Conservation (phyloP, 225 moss, liverwort and hornwort genomes). For the Sphagnum contortum region DNA sequence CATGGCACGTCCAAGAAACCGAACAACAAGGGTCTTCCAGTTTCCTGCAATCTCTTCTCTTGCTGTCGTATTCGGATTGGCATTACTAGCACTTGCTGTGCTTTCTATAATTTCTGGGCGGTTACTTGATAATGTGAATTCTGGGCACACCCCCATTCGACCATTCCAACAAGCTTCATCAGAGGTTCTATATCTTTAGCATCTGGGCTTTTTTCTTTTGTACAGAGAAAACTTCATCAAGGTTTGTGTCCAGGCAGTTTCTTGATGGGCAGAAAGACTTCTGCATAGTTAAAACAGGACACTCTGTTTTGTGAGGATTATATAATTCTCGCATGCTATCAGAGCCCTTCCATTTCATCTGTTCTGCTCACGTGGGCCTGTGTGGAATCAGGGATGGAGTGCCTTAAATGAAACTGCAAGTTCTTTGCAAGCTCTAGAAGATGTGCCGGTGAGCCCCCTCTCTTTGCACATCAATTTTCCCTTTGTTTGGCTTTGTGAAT, state of each 20-base stretch:
- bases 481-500: too few species aligned
- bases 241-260: too few species aligned
- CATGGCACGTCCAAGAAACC: conserved; percentile 30
- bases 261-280: too few species aligned
- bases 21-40: conserved; percentile 21
- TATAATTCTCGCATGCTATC: too few species aligned
- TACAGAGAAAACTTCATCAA: too few species aligned
- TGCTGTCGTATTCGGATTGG: conserved; percentile 26
- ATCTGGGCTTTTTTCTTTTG: too few species aligned
- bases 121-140: conserved; percentile 29
- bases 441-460: conserved; percentile 35
- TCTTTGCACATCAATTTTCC: not conserved
- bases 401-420: conserved; percentile 9
- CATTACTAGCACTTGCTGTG: conserved; percentile 33
- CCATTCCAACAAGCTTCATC: conserved; percentile 3
- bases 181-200: too few species aligned
- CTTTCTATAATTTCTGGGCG: conserved; percentile 31
- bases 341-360: too few species aligned
- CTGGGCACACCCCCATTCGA: conserved; percentile 5
- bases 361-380: too few species aligned
- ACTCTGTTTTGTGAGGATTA: too few species aligned
- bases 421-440: conserved; percentile 8
- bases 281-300: too few species aligned
- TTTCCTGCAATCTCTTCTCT: conserved; percentile 36
- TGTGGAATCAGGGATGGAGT: not conserved